phyloP scores from a whole-genome alignment of 2,329 filamentous ascomycete species.

The Fusarium mundagurra region DNA sequence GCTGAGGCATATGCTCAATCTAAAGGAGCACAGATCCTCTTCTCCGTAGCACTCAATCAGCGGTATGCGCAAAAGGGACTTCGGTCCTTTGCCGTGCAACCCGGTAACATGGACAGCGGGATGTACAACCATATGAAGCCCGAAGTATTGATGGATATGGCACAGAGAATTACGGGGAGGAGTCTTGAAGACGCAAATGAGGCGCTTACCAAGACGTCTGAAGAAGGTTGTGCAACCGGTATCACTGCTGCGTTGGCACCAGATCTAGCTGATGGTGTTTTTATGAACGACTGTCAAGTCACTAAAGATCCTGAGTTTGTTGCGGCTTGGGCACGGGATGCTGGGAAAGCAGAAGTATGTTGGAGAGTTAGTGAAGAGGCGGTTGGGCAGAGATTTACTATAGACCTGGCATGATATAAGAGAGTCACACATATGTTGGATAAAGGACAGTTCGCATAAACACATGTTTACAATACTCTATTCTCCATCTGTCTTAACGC shows the following conservation, averaged over 20 bases:
- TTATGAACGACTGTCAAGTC: background rate
- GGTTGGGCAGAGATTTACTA: accelerated
- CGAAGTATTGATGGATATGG: background rate
- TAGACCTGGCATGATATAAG: background rate
- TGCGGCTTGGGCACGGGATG: background rate
- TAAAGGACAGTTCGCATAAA: background rate
- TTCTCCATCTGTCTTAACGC: background rate
- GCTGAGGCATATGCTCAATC: background rate
- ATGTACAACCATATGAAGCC: background rate
- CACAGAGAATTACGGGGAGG: background rate
- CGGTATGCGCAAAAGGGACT: background rate
- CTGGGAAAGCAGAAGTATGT: background rate
- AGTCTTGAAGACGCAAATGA: background rate
- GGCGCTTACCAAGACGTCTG: background rate
- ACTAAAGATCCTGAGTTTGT: background rate
- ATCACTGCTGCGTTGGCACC: background rate
- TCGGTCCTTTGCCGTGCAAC: background rate
- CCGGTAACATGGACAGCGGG: background rate
- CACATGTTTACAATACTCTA: too few relatives aligned
- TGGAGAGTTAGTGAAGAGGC: background rate
- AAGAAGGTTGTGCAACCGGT: background rate
- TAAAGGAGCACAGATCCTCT: background rate
- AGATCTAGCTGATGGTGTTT: background rate
- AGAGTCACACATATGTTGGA: accelerated
- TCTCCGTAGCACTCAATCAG: background rate